A percentile compares a stretch with the other conserved stretches of the same genome.
Conservation (phyloP, 768 basidiomycete genomes). For the Leccinum rimulosum region DNA sequence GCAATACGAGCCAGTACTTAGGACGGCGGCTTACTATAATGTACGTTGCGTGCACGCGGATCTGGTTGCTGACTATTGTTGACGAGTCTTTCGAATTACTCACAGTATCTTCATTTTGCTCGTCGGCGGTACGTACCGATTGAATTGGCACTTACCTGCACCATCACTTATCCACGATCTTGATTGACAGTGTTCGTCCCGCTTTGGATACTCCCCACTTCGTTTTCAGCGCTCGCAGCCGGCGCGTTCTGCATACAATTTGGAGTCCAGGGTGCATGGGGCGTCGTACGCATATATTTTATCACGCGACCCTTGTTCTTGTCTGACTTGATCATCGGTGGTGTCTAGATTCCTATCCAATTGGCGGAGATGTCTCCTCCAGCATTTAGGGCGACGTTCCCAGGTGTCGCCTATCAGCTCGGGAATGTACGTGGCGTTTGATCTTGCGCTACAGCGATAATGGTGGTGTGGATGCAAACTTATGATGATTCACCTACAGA, state of each 20-base stretch:
- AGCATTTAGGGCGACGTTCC: slow-evolving; percentile 86
- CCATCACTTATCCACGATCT: neutral
- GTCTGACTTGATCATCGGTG: neutral
- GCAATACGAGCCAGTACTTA: slow-evolving; percentile 68
- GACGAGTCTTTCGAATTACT: neutral
- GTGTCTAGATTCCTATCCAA: slow-evolving; percentile 62
- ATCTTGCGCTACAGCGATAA: neutral
- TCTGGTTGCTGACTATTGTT: neutral
- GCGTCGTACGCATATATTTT: slow-evolving; percentile 53
- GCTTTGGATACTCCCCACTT: slow-evolving; percentile 77
- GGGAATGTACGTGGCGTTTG: slow-evolving; percentile 50
- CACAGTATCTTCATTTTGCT: slow-evolving; percentile 24
- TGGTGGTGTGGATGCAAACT: neutral
- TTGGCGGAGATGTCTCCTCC: slow-evolving; percentile 84
- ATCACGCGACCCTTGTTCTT: neutral
- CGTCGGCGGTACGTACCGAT: slow-evolving; percentile 22
- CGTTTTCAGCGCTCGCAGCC: slow-evolving; percentile 68
- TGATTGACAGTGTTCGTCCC: slow-evolving; percentile 53
- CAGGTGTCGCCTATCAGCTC: slow-evolving; percentile 81
- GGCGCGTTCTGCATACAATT: slow-evolving; percentile 88
- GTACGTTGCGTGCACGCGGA: slow-evolving; percentile 3
- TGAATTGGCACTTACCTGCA: neutral
- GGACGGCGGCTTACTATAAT: slow-evolving; percentile 85
- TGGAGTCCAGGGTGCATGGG: slow-evolving; percentile 91
- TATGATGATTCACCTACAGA: slow-evolving; percentile 28